Base-by-base conservation (phyloP, 257 asterid genomes). In the Fraxinus excelsior region DNA sequence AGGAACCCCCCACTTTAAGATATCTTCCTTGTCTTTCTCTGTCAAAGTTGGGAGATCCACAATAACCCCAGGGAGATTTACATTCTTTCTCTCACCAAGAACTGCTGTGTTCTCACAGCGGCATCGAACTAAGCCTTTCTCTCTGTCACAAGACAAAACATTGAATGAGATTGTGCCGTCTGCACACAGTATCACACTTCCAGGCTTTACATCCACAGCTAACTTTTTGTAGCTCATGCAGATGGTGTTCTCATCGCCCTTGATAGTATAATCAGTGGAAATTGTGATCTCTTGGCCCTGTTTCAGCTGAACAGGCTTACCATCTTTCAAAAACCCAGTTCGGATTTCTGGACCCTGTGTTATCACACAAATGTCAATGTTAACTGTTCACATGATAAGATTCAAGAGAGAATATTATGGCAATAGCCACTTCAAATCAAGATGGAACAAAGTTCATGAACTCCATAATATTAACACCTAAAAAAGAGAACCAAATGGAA, bases 21-120 rank as follows among this genome's bases (percentile, higher is more conserved):
- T 90, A 76, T 90, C 96, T 78, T 90, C 96, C 74, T 82, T 88
- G 91, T 90, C 96, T 79, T 90, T 88, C 2, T 90, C 96, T 0
- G 96, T 90, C 77, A 90, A 75, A 40, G 94, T 90, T 10, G 94
- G 94, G 75, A 90, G 94, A 72, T 90, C 94, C 67, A 90, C 94
- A 0, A 90, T 77, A 49, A 90, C 92, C 67, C 94, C 94, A 23
- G 94, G 94, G 72, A 90, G 94, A 74, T 90, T 90, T 82, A 90
- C 94, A 82, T 88, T 90, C 90, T 90, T 90, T 71, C 91, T 85
- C 88, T 90, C 94, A 25, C 94, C 94, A 26, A 90, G 84, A 71
- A 88, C 86, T 12, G 92, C 92, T 21, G 92, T 86, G 78, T 90
- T 90, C 85, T 90, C 92, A 56, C 92, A 90, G 11, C 91, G 88